These are phyloP conservation scores for Fusarium sp. DNA, from an alignment of 2,329 filamentous ascomycete species.

Conservation along the genomic window DNA sequence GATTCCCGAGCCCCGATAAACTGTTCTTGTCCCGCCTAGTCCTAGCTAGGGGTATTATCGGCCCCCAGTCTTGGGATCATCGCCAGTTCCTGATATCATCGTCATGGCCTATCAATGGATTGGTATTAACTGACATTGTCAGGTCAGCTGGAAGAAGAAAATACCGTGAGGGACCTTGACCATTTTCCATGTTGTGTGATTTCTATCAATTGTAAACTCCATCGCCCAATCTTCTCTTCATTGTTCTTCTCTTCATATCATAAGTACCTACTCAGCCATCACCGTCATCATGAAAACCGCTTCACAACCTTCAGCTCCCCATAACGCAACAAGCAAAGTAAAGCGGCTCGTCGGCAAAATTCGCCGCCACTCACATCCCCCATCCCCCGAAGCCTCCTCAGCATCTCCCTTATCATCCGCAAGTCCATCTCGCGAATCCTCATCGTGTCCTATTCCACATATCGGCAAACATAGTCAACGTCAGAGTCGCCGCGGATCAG, in stretches of 20 bases:
- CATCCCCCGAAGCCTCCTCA: conserved; percentile 7
- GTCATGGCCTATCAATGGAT: conserved; percentile 19
- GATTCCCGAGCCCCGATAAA: conserved; percentile 6
- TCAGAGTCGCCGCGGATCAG: conserved; percentile 14
- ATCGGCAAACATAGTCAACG: conserved; percentile 22
- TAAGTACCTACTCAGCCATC: neutral
- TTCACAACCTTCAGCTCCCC: conserved; percentile 15
- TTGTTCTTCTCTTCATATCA: neutral
- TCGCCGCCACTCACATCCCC: conserved; percentile 28
- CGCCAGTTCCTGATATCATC: conserved; percentile 31
- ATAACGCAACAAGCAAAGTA: conserved; percentile 24
- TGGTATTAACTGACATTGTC: conserved; percentile 8
- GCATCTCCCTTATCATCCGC: conserved; percentile 21
- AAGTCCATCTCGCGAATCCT: conserved; percentile 21
- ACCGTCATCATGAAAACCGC: conserved; percentile 25
- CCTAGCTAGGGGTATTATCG: neutral
- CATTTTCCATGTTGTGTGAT: neutral
- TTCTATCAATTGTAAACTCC: neutral
- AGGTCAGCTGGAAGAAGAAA: conserved; percentile 1
- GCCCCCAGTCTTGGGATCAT: conserved; percentile 4
- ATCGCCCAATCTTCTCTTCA: neutral
- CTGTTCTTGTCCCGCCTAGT: neutral
- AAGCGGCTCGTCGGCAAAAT: conserved; percentile 37
- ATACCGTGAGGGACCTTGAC: neutral
- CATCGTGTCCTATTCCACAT: conserved; percentile 18